A percentile compares a stretch with the other conserved stretches of the same genome.
Conservation (phyloP, 2,329 filamentous ascomycete genomes). For the Clonostachys rosea region DNA sequence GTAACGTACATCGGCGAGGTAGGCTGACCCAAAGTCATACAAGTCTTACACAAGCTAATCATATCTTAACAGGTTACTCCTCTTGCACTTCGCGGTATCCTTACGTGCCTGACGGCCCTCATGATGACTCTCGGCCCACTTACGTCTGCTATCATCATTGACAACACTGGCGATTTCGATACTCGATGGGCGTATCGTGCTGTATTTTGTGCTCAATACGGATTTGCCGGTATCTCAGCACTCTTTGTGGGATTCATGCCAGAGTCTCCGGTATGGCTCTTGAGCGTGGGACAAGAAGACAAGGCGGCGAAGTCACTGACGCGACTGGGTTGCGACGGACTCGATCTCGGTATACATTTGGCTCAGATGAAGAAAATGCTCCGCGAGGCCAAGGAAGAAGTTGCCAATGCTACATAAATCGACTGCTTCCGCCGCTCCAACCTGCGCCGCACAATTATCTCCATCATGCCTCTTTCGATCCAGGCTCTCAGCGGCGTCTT, state of each 20-base stretch:
- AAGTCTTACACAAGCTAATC: no score
- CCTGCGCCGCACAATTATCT: conserved; percentile 27
- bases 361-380: conserved; percentile 20
- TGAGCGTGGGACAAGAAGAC: conserved; percentile 21
- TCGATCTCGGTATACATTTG: conserved; percentile 14
- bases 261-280: conserved; percentile 32
- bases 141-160: conserved; percentile 20
- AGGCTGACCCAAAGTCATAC: background rate
- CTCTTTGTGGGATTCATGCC: conserved; percentile 28
- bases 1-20: conserved; percentile 24
- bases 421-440: conserved; percentile 35
- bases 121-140: conserved; percentile 22
- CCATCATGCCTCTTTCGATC: conserved; percentile 23
- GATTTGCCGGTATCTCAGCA: conserved; percentile 19
- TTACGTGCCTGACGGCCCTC: conserved; percentile 19
- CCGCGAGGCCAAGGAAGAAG: conserved; percentile 23
- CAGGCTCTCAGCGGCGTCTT: conserved; percentile 28
- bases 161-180: conserved; percentile 15
- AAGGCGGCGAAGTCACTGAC: conserved; percentile 24
- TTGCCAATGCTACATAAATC: conserved; percentile 21
- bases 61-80: conserved; percentile 12
- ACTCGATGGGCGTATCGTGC: conserved; percentile 24
- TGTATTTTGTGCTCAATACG: conserved; percentile 26
- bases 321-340: conserved; percentile 17
- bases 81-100: conserved; percentile 16